Evolutionary conservation across 1,284 basidiomycete genomes (phyloP).

Genomic region (Sanghuangporus weigelae): DNA sequence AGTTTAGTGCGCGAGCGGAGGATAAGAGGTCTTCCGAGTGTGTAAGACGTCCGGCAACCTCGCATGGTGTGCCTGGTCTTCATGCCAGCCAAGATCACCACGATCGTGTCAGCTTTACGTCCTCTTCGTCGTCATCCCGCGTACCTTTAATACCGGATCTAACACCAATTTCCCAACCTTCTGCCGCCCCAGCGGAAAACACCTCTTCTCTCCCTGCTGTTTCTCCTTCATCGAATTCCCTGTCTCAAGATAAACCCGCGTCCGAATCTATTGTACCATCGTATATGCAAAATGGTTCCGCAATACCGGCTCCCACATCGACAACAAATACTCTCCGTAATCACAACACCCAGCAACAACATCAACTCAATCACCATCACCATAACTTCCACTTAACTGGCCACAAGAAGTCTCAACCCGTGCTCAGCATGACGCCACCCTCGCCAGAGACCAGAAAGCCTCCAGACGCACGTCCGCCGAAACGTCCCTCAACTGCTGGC

Average conservation of each 20-base stretch:
- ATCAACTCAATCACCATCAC: neutral
- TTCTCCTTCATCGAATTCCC: neutral
- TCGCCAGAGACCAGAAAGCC: neutral
- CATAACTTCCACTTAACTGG: conserved; percentile 5
- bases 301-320: neutral
- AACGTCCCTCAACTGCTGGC: conserved; percentile 14
- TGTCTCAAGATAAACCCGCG: neutral
- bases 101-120: conserved; percentile 5
- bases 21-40: conserved; percentile 10
- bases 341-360: neutral
- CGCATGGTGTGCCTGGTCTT: neutral
- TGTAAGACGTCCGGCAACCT: neutral
- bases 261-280: conserved; percentile 5
- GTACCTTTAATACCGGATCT: conserved; percentile 1
- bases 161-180: neutral
- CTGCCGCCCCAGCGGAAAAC: neutral
- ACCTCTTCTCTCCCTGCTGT: neutral
- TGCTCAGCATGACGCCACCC: neutral
- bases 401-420: conserved; percentile 17
- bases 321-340: neutral
- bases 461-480: neutral
- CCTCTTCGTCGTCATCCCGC: conserved; percentile 12
- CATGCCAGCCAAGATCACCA: conserved; percentile 5
- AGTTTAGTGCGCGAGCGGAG: conserved; percentile 32
- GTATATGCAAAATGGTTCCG: conserved; percentile 1